Evolutionary conservation across 345 rosid species (phyloP), one percentile per base, ranked within the genome.

Genomic region (Dipteronia sinensis): DNA sequence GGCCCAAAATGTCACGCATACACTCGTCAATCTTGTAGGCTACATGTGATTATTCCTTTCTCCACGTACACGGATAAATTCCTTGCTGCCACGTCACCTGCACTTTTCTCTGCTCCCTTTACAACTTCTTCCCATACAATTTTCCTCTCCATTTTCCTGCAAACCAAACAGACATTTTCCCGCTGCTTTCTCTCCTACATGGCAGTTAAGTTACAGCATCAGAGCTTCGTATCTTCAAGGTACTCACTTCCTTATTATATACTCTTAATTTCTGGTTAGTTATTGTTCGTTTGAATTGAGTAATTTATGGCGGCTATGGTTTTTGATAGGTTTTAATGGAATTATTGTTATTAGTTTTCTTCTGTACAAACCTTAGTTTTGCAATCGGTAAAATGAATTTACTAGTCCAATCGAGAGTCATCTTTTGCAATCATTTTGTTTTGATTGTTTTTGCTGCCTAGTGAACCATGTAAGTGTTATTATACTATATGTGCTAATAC

Each of bases 31-130:
- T 29, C 74, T 31, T 42, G 31, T 13, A 47, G 10, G 16, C 16
- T 5, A 19, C 31, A 42, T 75, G 86, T 87, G 94, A 85, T 71
- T 2, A 67, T 12, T 64, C 47, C 65, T n/a, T 66, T 74, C 74
- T 83, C 95, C 93, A 89, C 93, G 92, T 88, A 78, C 58, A 7
- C 69, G 82, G 90, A 88, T 83, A 86, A 79, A 82, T 53, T 67
- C 17, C 69, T 75, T 17, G 9, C 69, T 29, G 90, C 92, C 98
- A 87, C 94, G 87, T 87, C 90, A 75, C 27, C 80, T 22, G 46
- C 77, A n/a, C 75, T 49, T 76, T 79, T 66, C n/a, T 58, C 70
- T 51, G 0, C 73, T 40, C 11, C 7, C 74, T 34, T 69, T 13
- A 44, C 69, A 70, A 34, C 53, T 16, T 3, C 38, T 19, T 69